Percentiles rank a stretch among this genome's conserved stretches.
These are phyloP conservation scores for Picea abies DNA, from an alignment of 83 land plant species.

Conservation along the genomic window DNA sequence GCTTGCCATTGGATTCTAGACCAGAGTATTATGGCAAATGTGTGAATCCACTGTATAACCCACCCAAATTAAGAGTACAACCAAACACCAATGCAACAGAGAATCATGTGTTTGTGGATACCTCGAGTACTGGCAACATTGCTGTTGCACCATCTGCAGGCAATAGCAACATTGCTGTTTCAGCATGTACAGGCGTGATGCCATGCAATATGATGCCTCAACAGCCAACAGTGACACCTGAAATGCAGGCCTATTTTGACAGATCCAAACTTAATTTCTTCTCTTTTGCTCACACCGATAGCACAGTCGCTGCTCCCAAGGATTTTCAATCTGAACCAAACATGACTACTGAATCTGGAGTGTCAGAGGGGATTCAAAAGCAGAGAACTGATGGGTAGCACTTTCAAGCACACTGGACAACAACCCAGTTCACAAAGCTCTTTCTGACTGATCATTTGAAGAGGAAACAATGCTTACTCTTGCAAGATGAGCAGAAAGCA, in stretches of 20 bases:
- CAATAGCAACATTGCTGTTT: not conserved
- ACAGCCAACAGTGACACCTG: not conserved
- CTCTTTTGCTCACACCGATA: constrained; percentile 1
- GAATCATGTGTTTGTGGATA: not conserved
- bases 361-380: not conserved
- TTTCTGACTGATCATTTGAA: not conserved
- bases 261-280: not conserved
- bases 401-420: not conserved
- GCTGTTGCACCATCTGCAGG: not conserved
- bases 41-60: not conserved
- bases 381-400: not conserved
- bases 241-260: constrained; percentile 5
- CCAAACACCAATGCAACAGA: not conserved
- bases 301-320: not conserved
- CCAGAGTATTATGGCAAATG: not conserved
- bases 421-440: not conserved
- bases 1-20: not conserved
- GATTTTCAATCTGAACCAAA: not conserved
- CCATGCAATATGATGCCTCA: not conserved
- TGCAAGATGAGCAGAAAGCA: no score
- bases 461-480: not conserved
- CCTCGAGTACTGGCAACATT: not conserved
- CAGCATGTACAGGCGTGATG: constrained; percentile 5
- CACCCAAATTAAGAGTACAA: not conserved
- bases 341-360: not conserved